These are phyloP conservation scores for Ganoderma lucidum DNA, from an alignment of 1,284 basidiomycete species.

Conservation along the genomic window DNA sequence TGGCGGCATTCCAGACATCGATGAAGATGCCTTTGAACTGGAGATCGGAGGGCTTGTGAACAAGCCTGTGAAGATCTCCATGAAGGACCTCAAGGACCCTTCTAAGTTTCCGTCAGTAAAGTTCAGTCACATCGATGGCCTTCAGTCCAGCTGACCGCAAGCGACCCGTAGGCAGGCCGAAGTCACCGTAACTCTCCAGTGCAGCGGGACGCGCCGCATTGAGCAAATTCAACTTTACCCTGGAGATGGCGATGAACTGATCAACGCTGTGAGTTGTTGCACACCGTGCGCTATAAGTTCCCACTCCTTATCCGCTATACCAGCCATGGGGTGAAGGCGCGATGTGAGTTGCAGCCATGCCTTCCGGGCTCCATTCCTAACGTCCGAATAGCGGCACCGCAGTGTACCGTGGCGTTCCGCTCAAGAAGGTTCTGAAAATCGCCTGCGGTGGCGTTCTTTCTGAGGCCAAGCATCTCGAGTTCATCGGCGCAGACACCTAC, in stretches of 20 bases:
- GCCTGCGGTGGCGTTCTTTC: slow-evolving; percentile 60
- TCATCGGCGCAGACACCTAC: slow-evolving; percentile 65
- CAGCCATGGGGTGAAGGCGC: slow-evolving; percentile 63
- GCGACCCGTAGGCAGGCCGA: slow-evolving; percentile 49
- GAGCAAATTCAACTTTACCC: slow-evolving; percentile 63
- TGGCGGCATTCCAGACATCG: slow-evolving; percentile 55
- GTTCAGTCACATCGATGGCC: background rate
- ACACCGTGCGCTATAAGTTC: background rate
- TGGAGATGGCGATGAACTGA: slow-evolving; percentile 65
- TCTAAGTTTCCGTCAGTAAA: slow-evolving; percentile 52
- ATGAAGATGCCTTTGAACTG: slow-evolving; percentile 52
- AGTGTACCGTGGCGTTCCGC: slow-evolving; percentile 55
- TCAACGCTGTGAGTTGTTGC: slow-evolving; percentile 47
- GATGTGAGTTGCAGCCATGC: slow-evolving; percentile 46
- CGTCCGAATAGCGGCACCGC: slow-evolving; percentile 38
- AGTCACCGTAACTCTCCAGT: slow-evolving; percentile 62
- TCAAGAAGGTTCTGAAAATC: slow-evolving; percentile 61
- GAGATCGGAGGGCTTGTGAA: slow-evolving; percentile 60
- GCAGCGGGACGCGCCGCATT: slow-evolving; percentile 60
- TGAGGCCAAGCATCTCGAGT: slow-evolving; percentile 60
- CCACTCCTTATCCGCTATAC: background rate
- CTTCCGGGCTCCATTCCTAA: background rate
- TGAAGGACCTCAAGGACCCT: slow-evolving; percentile 57
- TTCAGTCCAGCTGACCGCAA: background rate
- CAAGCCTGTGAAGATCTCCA: slow-evolving; percentile 49